Conservation (phyloP, 306 rosid genomes). For the Pachyrhizus erosus region DNA sequence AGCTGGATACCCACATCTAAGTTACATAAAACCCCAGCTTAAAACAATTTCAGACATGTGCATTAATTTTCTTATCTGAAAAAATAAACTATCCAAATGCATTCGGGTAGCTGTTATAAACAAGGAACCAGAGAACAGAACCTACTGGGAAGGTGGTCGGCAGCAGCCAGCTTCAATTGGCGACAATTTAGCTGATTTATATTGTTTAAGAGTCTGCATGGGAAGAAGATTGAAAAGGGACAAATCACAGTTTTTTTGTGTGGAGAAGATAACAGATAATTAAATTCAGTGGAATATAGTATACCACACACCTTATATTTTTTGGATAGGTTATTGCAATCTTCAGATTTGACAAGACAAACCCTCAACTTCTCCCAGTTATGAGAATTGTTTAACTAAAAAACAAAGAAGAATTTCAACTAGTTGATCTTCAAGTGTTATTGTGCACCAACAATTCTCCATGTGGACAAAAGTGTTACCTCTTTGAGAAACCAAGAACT, state of each 20-base stretch:
- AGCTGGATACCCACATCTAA: slow-evolving; percentile 94
- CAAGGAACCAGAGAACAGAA: slow-evolving; percentile 38
- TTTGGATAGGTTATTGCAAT: slow-evolving; percentile 75
- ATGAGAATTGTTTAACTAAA: slow-evolving; percentile 79
- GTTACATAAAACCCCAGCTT: slow-evolving; percentile 38
- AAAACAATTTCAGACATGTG: slow-evolving; percentile 43
- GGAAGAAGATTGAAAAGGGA: slow-evolving; percentile 14
- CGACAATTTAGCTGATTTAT: slow-evolving; percentile 75
- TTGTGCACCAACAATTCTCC: slow-evolving; percentile 9
- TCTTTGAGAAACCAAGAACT: slow-evolving; percentile 93
- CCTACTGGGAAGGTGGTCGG: slow-evolving; percentile 93
- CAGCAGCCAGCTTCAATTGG: slow-evolving; percentile 96
- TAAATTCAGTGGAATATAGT: slow-evolving; percentile 21
- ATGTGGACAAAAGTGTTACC: slow-evolving; percentile 48
- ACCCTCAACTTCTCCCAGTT: slow-evolving; percentile 80
- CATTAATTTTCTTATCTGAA: slow-evolving; percentile 20
- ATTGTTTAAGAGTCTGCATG: slow-evolving; percentile 77
- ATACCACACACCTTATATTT: slow-evolving; percentile 69
- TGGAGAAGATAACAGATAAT: slow-evolving; percentile 10
- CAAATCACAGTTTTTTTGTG: slow-evolving; percentile 7
- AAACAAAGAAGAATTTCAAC: slow-evolving; percentile 25
- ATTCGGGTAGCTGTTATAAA: slow-evolving; percentile 10
- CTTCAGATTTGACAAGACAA: slow-evolving; percentile 89
- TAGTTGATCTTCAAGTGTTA: slow-evolving; percentile 11
- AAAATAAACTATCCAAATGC: slow-evolving; percentile 34